Evolutionary conservation across 2,329 filamentous ascomycete genomes (phyloP).

Genomic region (Arthrobotrys sinensis): DNA sequence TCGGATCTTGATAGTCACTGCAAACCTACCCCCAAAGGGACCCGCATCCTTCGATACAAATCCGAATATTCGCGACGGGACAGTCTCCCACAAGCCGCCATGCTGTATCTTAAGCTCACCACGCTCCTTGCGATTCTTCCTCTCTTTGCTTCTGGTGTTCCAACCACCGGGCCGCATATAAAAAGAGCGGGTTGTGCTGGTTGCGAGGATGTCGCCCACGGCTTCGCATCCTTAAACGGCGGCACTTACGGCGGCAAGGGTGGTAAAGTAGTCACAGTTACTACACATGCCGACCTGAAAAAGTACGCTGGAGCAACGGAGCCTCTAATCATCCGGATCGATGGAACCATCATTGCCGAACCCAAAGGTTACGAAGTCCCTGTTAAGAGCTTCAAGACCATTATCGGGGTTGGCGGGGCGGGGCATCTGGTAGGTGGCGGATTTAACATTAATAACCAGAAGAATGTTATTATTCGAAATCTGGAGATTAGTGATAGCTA

Average conservation of each 20-base stretch:
- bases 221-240: constrained; percentile 63
- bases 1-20: too few species aligned
- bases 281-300: constrained; percentile 61
- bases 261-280: constrained; percentile 62
- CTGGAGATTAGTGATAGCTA: constrained; percentile 49
- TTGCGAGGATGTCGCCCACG: constrained; percentile 61
- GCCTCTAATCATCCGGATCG: constrained; percentile 62
- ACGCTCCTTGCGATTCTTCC: constrained; percentile 33
- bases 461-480: constrained; percentile 50
- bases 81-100: constrained; percentile 1
- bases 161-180: constrained; percentile 18
- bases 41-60: background rate
- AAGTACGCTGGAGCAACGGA: constrained; percentile 62
- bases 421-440: constrained; percentile 37
- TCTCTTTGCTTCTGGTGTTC: constrained; percentile 19
- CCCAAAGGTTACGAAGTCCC: constrained; percentile 62
- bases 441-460: constrained; percentile 47
- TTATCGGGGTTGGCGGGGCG: constrained; percentile 61
- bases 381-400: constrained; percentile 63
- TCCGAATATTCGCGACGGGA: background rate
- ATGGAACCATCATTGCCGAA: constrained; percentile 59
- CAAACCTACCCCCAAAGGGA: background rate
- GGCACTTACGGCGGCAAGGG: constrained; percentile 63
- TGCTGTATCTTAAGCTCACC: constrained; percentile 40
- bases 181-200: constrained; percentile 34